Evolutionary conservation across 805 yeast genomes (phyloP), one percentile per base, ranked within the genome.

Genomic region (Ogataea paraovalis): DNA sequence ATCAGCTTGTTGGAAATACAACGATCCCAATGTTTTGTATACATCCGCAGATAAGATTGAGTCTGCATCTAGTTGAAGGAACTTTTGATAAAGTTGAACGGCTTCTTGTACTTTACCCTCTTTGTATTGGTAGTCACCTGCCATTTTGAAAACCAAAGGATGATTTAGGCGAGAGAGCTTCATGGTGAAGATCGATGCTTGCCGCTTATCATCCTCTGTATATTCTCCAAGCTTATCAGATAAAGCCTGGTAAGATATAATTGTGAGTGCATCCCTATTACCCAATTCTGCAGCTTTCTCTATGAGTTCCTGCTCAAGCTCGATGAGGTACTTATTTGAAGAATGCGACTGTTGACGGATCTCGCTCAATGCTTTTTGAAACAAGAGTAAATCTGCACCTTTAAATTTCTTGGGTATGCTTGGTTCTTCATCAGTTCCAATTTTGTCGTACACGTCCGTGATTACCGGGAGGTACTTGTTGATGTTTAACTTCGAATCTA

Each of bases 251-350:
- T 83, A 88, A 3, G 92, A 80, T 19, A 91, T 63, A 12, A 87
- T 69, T 0, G 92, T 72, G 20, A 90, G 78, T 0, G 97, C 96
- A 64, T 89, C 88, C 52, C 81, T 78, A 57, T 85, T 80, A 0
- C 97, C 96, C 58, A 80, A 58, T 57, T 87, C 95, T 0, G 96
- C 96, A 13, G 96, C 88, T 44, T 75, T 76, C 50, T 89, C 95
- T n/a, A 90, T 75, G 19, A 91, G 64, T 52, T 79, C 82, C 52
- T 82, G 79, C 60, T 90, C 96, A 32, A 88, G 67, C 13, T 69
- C 77, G 4, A 85, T 68, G 19, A 85, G 66, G 50, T 80, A 69
- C 44, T 61, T 74, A 55, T 85, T 82, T 2, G 78, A 71, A 0
- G 83, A 71, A 49, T 83, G 82, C 1, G 91, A 79, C 30, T 77